Conservation (phyloP, 352 stramenopile species). For the Blastocystis hominis region DNA sequence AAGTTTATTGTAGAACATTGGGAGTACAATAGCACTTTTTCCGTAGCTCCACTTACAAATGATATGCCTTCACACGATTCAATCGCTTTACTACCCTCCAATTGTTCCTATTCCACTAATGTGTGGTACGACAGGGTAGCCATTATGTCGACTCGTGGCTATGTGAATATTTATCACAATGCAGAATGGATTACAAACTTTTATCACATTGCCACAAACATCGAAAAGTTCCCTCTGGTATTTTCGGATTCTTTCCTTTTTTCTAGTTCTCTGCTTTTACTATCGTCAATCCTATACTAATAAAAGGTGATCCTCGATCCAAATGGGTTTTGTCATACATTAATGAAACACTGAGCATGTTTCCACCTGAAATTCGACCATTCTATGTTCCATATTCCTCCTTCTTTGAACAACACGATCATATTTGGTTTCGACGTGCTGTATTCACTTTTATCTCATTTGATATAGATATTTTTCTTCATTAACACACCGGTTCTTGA, state of each 20-base stretch:
- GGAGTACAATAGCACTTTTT: background rate
- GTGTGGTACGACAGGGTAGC: constrained; percentile 29
- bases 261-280: background rate
- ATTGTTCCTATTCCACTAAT: background rate
- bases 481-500: background rate
- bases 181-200: constrained; percentile 19
- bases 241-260: background rate
- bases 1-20: background rate
- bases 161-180: constrained; percentile 29
- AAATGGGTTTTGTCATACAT: background rate
- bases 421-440: background rate
- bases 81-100: background rate
- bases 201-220: background rate
- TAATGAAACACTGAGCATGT: background rate
- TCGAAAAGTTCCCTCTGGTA: background rate
- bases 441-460: background rate
- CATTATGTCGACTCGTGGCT: background rate
- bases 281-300: background rate
- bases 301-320: background rate
- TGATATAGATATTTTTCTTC: background rate
- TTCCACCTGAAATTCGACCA: background rate
- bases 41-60: background rate
- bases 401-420: too few relatives aligned
- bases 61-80: background rate
- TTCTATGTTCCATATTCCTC: background rate